phyloP scores from a whole-genome alignment of 148 eudicot species.

The Nepenthes mirabilis region DNA sequence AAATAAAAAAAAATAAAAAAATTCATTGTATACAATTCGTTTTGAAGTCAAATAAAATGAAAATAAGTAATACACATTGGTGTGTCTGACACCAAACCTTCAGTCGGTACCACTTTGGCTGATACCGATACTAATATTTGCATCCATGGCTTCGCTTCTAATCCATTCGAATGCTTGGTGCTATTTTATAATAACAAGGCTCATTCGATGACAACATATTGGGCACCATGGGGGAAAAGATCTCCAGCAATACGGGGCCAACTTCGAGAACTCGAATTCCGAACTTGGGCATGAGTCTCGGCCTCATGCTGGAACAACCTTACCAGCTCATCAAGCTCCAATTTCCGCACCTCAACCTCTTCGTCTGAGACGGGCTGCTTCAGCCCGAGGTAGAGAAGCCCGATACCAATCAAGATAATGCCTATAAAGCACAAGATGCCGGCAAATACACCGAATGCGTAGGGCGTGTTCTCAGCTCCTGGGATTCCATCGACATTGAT shows the following conservation, averaged over 20 bases:
- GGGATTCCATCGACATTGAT: constrained; percentile 95
- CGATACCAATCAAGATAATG: constrained; percentile 42
- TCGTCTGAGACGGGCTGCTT: constrained; percentile 59
- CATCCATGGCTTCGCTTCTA: no score
- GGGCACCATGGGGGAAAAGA: constrained; percentile 28
- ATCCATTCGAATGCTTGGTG: no score
- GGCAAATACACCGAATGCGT: constrained; percentile 70
- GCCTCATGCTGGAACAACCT: constrained; percentile 95
- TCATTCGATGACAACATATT: constrained; percentile 53
- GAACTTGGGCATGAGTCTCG: constrained; percentile 89
- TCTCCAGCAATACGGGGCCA: constrained; percentile 39
- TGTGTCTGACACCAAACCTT: no score
- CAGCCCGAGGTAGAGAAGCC: constrained; percentile 64
- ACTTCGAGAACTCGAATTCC: constrained; percentile 31
- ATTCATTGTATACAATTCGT: no score
- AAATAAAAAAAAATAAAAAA: no score
- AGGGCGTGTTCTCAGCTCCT: constrained; percentile 61
- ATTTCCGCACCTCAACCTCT: constrained; percentile 65
- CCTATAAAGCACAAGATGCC: constrained; percentile 51
- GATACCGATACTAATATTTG: no score
- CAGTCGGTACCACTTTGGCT: no score
- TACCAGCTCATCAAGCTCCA: constrained; percentile 82
- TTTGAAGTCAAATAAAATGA: no score
- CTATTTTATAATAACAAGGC: not conserved
- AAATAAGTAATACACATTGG: no score